phyloP scores from a whole-genome alignment of 2,329 filamentous ascomycete species.

The Calonectria pteridis region DNA sequence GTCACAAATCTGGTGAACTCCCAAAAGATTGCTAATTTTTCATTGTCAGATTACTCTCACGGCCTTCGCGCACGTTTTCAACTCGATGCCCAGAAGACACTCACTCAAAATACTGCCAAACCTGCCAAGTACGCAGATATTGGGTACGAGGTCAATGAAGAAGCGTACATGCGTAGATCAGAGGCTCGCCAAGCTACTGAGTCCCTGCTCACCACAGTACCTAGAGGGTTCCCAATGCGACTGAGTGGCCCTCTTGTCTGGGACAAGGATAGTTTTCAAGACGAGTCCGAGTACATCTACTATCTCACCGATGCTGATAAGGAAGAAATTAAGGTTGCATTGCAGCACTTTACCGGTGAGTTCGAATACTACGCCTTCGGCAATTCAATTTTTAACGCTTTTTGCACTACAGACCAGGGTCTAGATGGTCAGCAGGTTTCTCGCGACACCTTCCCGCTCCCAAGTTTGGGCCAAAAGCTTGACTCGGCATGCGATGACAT shows the following conservation, averaged over 20 bases:
- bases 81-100: not conserved
- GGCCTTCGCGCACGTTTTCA: not conserved
- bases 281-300: conserved; percentile 12
- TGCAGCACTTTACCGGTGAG: conserved; percentile 17
- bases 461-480: conserved; percentile 61
- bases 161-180: not conserved
- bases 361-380: not conserved
- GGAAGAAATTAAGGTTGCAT: not conserved
- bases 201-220: not conserved
- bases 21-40: not conserved
- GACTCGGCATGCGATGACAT: conserved; percentile 59
- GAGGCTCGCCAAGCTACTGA: not conserved
- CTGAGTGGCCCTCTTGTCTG: conserved; percentile 9
- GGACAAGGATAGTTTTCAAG: not conserved
- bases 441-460: conserved; percentile 65
- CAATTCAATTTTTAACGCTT: not conserved
- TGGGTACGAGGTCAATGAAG: not conserved
- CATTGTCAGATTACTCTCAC: not conserved
- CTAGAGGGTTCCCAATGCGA: not conserved
- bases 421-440: conserved; percentile 18
- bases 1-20: too few species aligned
- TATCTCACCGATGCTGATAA: conserved; percentile 5
- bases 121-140: not conserved
- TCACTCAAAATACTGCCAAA: not conserved
- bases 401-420: not conserved